Conservation (phyloP, 2,329 filamentous ascomycete species). For the Alternaria hordeiaustralica region DNA sequence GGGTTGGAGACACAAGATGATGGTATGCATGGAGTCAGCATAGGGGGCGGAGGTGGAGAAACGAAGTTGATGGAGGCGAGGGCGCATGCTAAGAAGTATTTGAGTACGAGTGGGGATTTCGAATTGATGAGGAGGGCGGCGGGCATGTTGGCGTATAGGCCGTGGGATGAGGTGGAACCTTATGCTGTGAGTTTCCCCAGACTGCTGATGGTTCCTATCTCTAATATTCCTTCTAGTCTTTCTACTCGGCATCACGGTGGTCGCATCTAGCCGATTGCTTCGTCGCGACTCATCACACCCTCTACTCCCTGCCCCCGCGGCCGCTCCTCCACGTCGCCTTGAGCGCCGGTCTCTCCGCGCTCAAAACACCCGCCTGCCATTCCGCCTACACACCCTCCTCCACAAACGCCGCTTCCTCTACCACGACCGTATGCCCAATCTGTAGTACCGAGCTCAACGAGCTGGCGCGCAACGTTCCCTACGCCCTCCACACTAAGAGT, state of each 20-base stretch:
- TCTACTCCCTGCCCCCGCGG: conserved; percentile 80
- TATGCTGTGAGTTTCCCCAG: conserved; percentile 59
- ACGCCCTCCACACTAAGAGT: conserved; percentile 93
- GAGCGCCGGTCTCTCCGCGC: conserved; percentile 86
- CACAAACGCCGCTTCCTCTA: conserved; percentile 64
- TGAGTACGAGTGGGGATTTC: conserved; percentile 72
- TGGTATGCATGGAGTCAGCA: conserved; percentile 72
- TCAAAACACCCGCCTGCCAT: conserved; percentile 96
- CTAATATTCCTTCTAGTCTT: conserved; percentile 56
- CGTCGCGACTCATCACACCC: conserved; percentile 81
- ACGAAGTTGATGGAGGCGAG: conserved; percentile 77
- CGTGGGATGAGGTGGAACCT: conserved; percentile 64
- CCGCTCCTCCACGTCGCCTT: conserved; percentile 91
- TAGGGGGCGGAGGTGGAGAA: conserved; percentile 38
- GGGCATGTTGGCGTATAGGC: conserved; percentile 78
- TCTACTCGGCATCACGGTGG: conserved; percentile 81
- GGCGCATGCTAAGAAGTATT: conserved; percentile 79
- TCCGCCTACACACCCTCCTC: conserved; percentile 66
- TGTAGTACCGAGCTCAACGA: conserved; percentile 95
- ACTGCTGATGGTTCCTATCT: not conserved
- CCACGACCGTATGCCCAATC: conserved; percentile 84
- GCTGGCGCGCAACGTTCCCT: conserved; percentile 85
- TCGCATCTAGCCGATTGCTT: conserved; percentile 78
- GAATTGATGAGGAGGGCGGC: conserved; percentile 76
- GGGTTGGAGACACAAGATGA: conserved; percentile 28